Conservation (phyloP, 106 monocot species). For the Allium sativum region DNA sequence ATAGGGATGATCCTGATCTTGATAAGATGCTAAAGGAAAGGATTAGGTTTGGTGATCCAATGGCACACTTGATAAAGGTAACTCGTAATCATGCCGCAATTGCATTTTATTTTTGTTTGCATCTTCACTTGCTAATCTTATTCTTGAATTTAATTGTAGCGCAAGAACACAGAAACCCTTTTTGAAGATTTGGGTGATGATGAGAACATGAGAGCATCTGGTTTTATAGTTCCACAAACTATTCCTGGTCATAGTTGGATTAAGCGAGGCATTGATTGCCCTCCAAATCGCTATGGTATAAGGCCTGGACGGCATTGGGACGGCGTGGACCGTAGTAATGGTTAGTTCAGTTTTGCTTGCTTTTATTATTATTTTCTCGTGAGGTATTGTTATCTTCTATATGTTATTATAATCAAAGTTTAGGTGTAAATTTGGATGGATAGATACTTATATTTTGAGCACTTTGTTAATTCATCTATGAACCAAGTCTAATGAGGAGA, state of each 20-base stretch:
- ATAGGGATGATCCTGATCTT: constrained; percentile 92
- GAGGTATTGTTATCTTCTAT: no score
- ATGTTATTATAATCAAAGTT: no score
- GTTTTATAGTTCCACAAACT: constrained; percentile 80
- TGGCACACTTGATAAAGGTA: constrained; percentile 97
- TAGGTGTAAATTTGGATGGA: no score
- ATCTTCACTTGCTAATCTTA: constrained; percentile 3
- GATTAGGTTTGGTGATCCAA: constrained; percentile 93
- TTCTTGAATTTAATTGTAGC: constrained; percentile 20
- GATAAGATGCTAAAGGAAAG: constrained; percentile 82
- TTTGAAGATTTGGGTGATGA: constrained; percentile 79
- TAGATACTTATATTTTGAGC: no score
- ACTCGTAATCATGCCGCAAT: neutral
- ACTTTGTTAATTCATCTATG: no score
- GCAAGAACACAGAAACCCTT: constrained; percentile 32
- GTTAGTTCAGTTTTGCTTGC: no score
- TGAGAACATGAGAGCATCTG: constrained; percentile 96
- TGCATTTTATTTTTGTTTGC: neutral
- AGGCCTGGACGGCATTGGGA: constrained; percentile 96
- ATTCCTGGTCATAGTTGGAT: constrained; percentile 91
- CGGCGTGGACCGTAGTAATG: constrained; percentile 90
- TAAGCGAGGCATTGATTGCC: constrained; percentile 78
- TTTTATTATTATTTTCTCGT: no score
- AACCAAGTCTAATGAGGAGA: no score
- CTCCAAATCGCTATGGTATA: constrained; percentile 89